phyloP scores from a whole-genome alignment of 768 basidiomycete genomes.

The Boletus eberwhitei region DNA sequence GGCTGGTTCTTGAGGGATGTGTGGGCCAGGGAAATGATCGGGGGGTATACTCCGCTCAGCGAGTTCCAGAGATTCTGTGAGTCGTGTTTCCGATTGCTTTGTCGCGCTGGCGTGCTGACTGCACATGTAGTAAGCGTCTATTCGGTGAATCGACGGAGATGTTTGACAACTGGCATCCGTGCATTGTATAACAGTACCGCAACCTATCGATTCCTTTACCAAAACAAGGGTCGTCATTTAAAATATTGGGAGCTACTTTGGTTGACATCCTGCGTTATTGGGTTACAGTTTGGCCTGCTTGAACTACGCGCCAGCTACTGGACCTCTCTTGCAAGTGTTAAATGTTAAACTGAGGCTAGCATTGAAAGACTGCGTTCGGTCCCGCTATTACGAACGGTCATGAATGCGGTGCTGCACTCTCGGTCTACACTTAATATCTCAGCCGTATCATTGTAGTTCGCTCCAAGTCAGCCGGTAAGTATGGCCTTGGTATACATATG shows the following conservation, averaged over 20 bases:
- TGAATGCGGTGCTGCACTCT: too few relatives aligned
- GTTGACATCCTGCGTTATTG: not conserved
- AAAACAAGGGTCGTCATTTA: not conserved
- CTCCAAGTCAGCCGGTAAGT: too few relatives aligned
- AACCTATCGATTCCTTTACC: not conserved
- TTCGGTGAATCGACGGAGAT: too few relatives aligned
- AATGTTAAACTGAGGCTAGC: too few relatives aligned
- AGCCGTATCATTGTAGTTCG: too few relatives aligned
- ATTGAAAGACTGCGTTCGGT: too few relatives aligned
- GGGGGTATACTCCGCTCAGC: constrained; percentile 66
- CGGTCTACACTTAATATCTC: too few relatives aligned
- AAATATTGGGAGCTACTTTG: not conserved
- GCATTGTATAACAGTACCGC: constrained; percentile 8
- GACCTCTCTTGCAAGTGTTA: too few relatives aligned
- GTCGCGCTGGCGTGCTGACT: constrained; percentile 2
- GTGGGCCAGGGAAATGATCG: constrained; percentile 84
- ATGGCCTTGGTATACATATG: too few relatives aligned
- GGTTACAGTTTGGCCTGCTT: not conserved
- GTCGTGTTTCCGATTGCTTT: constrained; percentile 27
- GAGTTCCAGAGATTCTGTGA: constrained; percentile 71
- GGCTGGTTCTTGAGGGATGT: constrained; percentile 85
- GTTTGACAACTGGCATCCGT: constrained; percentile 18
- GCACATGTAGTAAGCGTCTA: constrained; percentile 50
- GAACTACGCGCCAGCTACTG: not conserved
- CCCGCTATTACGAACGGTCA: too few relatives aligned